Conservation (phyloP, 202 grass and related monocot genomes). For the Zizania palustris region DNA sequence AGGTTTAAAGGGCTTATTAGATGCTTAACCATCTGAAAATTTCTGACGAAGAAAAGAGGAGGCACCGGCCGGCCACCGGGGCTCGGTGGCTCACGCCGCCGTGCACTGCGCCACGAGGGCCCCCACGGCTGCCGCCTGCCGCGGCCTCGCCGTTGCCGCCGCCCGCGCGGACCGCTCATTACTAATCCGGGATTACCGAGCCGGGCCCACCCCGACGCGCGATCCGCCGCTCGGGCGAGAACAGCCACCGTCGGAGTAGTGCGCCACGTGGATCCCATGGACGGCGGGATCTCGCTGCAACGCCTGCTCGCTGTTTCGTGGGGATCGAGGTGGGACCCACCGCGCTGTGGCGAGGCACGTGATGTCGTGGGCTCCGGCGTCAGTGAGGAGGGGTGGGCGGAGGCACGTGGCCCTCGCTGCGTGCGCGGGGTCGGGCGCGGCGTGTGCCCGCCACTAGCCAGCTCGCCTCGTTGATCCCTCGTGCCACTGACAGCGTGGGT, state of each 20-base stretch:
- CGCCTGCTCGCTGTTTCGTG: too few species aligned
- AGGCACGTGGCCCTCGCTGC: not conserved
- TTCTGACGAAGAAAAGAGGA: not conserved
- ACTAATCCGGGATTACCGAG: not conserved
- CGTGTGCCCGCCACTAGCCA: constrained; percentile 1
- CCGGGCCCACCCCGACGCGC: not conserved
- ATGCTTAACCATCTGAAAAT: too few species aligned
- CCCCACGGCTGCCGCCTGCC: not conserved
- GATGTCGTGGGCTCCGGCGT: not conserved
- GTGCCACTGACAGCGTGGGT: not conserved
- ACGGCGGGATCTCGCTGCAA: too few species aligned
- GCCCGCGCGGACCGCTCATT: too few species aligned
- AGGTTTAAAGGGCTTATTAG: too few species aligned
- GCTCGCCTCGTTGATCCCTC: not conserved
- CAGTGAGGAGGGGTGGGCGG: not conserved
- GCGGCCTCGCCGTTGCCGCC: not conserved
- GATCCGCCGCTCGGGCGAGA: not conserved
- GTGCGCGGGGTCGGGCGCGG: not conserved
- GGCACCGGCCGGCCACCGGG: not conserved
- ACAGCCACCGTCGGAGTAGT: not conserved
- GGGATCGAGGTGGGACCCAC: not conserved
- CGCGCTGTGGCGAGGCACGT: not conserved
- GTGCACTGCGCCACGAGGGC: not conserved
- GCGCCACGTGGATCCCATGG: too few species aligned
- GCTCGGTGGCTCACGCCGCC: not conserved